Conservation (phyloP, 1,139 yeast species). For the Hyphopichia pseudoburtonii region DNA sequence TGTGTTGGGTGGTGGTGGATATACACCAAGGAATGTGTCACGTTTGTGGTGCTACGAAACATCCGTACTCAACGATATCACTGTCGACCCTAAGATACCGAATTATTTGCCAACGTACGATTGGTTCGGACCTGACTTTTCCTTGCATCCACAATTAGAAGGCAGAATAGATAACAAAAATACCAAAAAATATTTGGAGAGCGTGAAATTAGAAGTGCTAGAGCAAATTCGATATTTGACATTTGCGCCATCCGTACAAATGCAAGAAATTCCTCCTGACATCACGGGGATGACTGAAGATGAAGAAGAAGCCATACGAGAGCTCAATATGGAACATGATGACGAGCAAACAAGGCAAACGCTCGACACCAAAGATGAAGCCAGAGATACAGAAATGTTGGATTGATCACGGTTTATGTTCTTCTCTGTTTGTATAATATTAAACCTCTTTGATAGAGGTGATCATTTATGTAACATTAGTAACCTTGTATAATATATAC, state of each 20-base stretch:
- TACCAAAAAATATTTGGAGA: slow-evolving; percentile 78
- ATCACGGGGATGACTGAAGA: slow-evolving; percentile 63
- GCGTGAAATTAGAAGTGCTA: slow-evolving; percentile 69
- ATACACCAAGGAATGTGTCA: slow-evolving; percentile 93
- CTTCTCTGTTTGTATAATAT: background rate
- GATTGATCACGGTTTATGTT: slow-evolving; percentile 5
- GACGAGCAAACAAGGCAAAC: slow-evolving; percentile 21
- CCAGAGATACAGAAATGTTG: slow-evolving; percentile 21
- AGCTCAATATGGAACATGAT: slow-evolving; percentile 52
- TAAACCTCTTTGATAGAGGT: background rate
- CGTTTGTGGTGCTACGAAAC: slow-evolving; percentile 96
- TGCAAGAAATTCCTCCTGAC: slow-evolving; percentile 89
- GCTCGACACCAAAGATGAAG: slow-evolving; percentile 25
- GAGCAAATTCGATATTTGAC: slow-evolving; percentile 81
- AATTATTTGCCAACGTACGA: slow-evolving; percentile 76
- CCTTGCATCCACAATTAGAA: slow-evolving; percentile 85
- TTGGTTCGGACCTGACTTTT: slow-evolving; percentile 91
- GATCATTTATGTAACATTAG: background rate
- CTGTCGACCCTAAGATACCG: slow-evolving; percentile 75
- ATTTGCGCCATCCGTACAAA: slow-evolving; percentile 93
- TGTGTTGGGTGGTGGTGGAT: slow-evolving; percentile 97
- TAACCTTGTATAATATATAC: background rate
- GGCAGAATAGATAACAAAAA: slow-evolving; percentile 89
- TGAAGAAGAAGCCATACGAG: slow-evolving; percentile 55
- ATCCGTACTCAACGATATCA: slow-evolving; percentile 76